Evolutionary conservation across 2,329 filamentous ascomycete genomes (phyloP), one percentile per base, ranked within the genome.

Genomic region (Alternaria alternata): DNA sequence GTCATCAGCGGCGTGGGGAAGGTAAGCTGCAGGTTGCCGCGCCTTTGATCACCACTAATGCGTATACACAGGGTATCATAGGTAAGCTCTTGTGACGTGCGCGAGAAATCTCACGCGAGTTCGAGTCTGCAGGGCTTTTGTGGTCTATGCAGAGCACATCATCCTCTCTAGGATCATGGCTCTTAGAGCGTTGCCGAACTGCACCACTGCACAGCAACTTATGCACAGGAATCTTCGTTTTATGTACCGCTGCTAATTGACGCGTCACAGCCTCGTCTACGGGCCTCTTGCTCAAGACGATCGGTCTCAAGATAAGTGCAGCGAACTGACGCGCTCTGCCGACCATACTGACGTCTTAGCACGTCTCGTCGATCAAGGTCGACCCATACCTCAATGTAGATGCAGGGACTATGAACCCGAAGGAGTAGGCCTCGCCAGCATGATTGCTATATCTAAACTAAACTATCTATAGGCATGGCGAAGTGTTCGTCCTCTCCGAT

Each of bases 401-500:
- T 83, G 89, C 90, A n/a, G 89, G 89, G 57, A 88, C 86, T 49
- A 90, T 91, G 88, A 86, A 87, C 71, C 88, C 88, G 41, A 88
- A 84, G 65, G 86, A 89, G 85, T 87, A 80, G 63, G 79, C 43
- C 86, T 72, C 38, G 26, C 47, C 38, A 39, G 4, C 38, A 32
- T 9, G 30, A 16, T 24, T 20, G 22, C 7, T 12, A 24, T 20
- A 7, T 34, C 24, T 28, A 36, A 20, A 62, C 66, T 72, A 43
- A 73, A 55, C 41, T 48, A 32, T 42, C 22, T 53, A 46, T 66
- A 91, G 89, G 79, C 93, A 96, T 76, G 94, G 94, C 67, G 94
- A 97, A 81, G 90, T 91, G 68, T 97, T 94, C 75, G 94, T 97
- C 49, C 86, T 95, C 59, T 88, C 92, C 70, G 92, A 95, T 73